Evolutionary conservation across 2,329 filamentous ascomycete genomes (phyloP).

Genomic region (Aspergillus ibericus): DNA sequence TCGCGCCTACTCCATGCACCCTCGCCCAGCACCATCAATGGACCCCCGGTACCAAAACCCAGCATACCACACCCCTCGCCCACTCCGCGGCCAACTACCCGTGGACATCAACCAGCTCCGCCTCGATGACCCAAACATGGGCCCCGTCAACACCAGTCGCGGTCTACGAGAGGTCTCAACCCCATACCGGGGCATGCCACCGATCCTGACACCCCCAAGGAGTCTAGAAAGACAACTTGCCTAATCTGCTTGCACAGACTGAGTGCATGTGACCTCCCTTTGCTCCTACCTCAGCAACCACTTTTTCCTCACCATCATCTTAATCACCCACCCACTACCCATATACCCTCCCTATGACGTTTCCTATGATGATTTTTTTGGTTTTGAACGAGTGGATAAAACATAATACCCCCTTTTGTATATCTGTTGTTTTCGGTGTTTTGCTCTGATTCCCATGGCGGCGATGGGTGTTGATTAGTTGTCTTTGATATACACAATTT

Average conservation of each 20-base stretch:
- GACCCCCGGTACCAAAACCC: slow-evolving; percentile 20
- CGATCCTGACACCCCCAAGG: slow-evolving; percentile 33
- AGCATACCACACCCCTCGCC: slow-evolving; percentile 23
- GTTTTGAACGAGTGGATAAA: slow-evolving; percentile 1
- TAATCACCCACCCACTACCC: background rate
- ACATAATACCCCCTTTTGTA: slow-evolving; percentile 7
- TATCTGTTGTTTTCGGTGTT: background rate
- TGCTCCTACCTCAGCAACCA: too few species aligned
- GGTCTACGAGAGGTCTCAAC: slow-evolving; percentile 24
- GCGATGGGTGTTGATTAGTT: background rate
- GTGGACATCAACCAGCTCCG: slow-evolving; percentile 28
- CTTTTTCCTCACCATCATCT: background rate
- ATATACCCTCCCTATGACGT: background rate
- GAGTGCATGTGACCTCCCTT: too few species aligned
- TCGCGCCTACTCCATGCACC: slow-evolving; percentile 22
- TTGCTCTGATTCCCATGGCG: background rate
- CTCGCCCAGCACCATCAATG: slow-evolving; percentile 14
- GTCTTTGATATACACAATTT: background rate
- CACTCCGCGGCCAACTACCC: slow-evolving; percentile 28
- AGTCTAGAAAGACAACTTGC: slow-evolving; percentile 41
- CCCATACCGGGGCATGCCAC: slow-evolving; percentile 27
- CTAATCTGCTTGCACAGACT: background rate
- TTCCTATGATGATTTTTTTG: background rate
- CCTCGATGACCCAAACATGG: slow-evolving; percentile 21
- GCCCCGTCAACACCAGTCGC: slow-evolving; percentile 20